phyloP scores from a whole-genome alignment of 202 grass and related monocot genomes.

The Miscanthus sacchariflorus region DNA sequence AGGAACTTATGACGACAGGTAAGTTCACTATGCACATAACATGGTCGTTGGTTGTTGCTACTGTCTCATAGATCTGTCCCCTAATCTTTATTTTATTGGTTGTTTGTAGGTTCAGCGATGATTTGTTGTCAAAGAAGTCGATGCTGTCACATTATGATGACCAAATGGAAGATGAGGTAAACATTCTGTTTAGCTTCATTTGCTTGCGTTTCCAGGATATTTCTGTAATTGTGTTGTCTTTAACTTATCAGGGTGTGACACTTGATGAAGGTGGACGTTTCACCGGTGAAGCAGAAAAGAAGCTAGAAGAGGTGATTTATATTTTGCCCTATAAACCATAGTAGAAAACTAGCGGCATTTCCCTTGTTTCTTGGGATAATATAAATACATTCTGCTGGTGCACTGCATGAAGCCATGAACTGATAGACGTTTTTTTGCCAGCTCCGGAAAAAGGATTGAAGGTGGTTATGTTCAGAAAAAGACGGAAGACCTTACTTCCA shows the following conservation, averaged over 20 bases:
- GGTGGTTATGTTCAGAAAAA: conserved; percentile 62
- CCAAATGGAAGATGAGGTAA: conserved; percentile 80
- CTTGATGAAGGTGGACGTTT: conserved; percentile 89
- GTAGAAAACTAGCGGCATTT: not conserved
- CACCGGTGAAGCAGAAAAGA: conserved; percentile 81
- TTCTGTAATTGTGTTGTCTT: conserved; percentile 44
- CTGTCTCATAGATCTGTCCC: conserved; percentile 13
- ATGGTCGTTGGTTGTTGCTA: not conserved
- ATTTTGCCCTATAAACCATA: conserved; percentile 11
- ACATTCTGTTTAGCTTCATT: conserved; percentile 36
- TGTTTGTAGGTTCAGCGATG: conserved; percentile 75
- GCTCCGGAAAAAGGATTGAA: conserved; percentile 87
- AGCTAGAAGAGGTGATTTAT: conserved; percentile 73
- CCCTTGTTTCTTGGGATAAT: not conserved
- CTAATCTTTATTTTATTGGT: conserved; percentile 31
- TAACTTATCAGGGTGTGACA: conserved; percentile 67
- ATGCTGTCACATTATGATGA: conserved; percentile 90
- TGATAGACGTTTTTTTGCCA: conserved; percentile 46
- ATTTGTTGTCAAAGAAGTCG: conserved; percentile 62
- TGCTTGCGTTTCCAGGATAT: conserved; percentile 32
- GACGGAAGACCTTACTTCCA: conserved; percentile 75
- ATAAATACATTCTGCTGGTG: not conserved
- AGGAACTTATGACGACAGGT: conserved; percentile 89
- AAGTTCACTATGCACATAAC: conserved; percentile 19
- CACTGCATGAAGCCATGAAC: not conserved